Percentiles rank a stretch among this genome's conserved stretches.
These are phyloP conservation scores for Entelexis paramagnoliae DNA, from an alignment of 1,139 yeast species.

Conservation along the genomic window DNA sequence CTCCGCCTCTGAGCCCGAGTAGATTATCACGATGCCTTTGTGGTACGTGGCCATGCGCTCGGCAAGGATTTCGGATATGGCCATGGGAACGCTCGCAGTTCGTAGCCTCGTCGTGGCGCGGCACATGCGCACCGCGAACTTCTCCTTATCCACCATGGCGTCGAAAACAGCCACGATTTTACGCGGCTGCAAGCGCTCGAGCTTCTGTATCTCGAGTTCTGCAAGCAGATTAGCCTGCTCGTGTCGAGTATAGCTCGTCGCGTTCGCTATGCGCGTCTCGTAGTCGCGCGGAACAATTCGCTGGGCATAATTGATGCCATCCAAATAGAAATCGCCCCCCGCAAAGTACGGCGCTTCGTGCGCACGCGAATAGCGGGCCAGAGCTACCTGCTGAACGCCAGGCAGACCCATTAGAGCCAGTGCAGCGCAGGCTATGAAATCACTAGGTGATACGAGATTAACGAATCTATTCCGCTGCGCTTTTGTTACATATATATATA, in stretches of 20 bases:
- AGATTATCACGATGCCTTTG: slow-evolving; percentile 8
- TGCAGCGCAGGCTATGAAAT: too few relatives aligned
- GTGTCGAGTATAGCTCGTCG: background rate
- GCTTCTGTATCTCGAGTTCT: background rate
- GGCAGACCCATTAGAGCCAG: background rate
- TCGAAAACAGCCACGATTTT: slow-evolving; percentile 10
- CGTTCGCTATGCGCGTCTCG: background rate
- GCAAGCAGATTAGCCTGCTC: background rate
- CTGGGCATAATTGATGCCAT: slow-evolving; percentile 4
- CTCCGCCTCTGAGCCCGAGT: slow-evolving; percentile 21
- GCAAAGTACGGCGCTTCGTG: slow-evolving; percentile 1
- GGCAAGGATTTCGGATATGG: background rate
- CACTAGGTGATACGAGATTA: too few relatives aligned
- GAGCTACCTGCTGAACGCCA: background rate
- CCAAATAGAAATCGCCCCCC: slow-evolving; percentile 11
- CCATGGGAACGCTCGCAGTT: background rate
- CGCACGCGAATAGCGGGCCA: background rate
- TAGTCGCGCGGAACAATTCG: background rate
- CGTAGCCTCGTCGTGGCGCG: slow-evolving; percentile 4
- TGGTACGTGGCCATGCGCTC: background rate
- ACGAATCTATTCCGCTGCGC: too few relatives aligned
- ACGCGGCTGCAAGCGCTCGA: slow-evolving; percentile 4
- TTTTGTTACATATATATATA: too few relatives aligned
- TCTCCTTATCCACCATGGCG: slow-evolving; percentile 6
- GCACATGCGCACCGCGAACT: slow-evolving; percentile 9